Percentiles rank a stretch among this genome's conserved stretches.
Evolutionary conservation across 257 asterid species (phyloP).

Genomic region (Fraxinus americana): DNA sequence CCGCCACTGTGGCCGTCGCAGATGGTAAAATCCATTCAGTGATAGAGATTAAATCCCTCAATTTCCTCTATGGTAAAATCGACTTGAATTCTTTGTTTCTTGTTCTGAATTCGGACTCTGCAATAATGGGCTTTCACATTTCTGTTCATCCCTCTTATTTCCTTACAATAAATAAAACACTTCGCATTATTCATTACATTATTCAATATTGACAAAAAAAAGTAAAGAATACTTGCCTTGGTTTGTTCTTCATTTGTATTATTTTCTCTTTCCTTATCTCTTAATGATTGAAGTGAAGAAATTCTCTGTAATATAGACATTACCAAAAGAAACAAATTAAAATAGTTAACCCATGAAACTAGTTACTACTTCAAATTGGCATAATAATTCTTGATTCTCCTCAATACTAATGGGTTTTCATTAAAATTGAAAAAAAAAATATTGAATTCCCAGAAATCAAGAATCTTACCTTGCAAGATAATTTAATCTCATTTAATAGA

Average conservation of each 20-base stretch:
- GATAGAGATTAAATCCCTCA: background rate
- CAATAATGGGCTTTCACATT: conserved; percentile 10
- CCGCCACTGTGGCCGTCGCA: too few species aligned
- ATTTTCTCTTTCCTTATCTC: conserved; percentile 61
- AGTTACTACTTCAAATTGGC: too few species aligned
- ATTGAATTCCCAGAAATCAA: background rate
- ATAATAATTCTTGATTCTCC: too few species aligned
- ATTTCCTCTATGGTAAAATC: background rate
- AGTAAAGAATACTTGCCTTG: conserved; percentile 22
- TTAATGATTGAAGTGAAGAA: conserved; percentile 59
- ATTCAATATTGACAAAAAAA: background rate
- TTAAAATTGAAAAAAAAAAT: too few species aligned
- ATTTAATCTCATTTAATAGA: conserved; percentile 70
- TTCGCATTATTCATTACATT: background rate
- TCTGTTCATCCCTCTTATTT: conserved; percentile 7
- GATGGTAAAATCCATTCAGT: background rate
- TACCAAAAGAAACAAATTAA: background rate
- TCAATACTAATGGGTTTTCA: too few species aligned
- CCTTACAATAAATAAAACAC: conserved; percentile 3
- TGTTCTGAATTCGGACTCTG: conserved; percentile 15
- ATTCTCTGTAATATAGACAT: conserved; percentile 36
- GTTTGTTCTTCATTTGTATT: conserved; percentile 38
- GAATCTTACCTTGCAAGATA: conserved; percentile 60
- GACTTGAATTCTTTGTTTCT: background rate
- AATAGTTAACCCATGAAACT: too few species aligned